These are phyloP conservation scores for Neofusicoccum ribis DNA, from an alignment of 2,329 filamentous ascomycete genomes.

Conservation along the genomic window DNA sequence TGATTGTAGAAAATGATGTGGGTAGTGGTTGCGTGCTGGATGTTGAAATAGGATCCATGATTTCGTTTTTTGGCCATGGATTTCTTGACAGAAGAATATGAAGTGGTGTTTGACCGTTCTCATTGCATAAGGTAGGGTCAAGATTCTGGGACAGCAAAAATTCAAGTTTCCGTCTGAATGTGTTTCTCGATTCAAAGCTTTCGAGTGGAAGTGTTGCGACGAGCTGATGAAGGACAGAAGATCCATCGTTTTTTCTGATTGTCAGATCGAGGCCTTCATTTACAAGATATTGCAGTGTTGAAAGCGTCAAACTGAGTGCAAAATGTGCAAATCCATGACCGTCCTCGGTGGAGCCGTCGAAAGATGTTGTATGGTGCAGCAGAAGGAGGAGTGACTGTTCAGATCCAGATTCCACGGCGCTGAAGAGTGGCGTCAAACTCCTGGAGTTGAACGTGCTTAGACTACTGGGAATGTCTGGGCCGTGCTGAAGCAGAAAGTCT, in stretches of 20 bases:
- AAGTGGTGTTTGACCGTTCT: background rate
- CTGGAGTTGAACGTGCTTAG: background rate
- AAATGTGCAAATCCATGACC: background rate
- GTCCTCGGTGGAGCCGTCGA: background rate
- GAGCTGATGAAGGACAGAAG: background rate
- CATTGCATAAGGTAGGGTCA: background rate
- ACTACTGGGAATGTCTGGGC: fast-evolving
- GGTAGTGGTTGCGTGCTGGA: too few species aligned
- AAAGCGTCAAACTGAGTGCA: background rate
- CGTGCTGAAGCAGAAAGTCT: fast-evolving
- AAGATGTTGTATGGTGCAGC: background rate
- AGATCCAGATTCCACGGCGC: background rate
- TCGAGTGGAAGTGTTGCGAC: too few species aligned
- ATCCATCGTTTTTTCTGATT: background rate
- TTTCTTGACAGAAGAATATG: background rate
- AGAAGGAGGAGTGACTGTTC: background rate
- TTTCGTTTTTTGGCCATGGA: too few species aligned
- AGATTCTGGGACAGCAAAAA: background rate
- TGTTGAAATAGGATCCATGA: too few species aligned
- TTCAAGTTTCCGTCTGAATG: background rate
- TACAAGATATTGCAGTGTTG: background rate
- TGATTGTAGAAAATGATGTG: too few species aligned
- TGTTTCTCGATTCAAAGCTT: background rate
- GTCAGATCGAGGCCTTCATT: background rate
- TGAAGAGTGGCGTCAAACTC: background rate